These are phyloP conservation scores for Arabis hirsuta DNA, from an alignment of 345 rosid species.

Conservation along the genomic window DNA sequence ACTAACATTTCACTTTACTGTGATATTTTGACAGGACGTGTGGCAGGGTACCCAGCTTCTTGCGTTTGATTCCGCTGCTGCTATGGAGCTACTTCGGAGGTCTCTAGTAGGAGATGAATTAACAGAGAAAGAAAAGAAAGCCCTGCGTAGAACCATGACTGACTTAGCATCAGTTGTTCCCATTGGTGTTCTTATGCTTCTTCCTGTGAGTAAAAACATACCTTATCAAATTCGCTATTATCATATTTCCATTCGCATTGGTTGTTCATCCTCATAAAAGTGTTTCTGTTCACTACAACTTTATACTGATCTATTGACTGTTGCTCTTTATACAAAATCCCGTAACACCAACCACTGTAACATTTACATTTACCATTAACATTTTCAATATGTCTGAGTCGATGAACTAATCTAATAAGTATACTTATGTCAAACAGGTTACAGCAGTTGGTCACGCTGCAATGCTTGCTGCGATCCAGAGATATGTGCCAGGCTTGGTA, in stretches of 20 bases:
- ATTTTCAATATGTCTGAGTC: constrained; percentile 7
- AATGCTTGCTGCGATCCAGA: constrained; percentile 93
- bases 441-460: constrained; percentile 99
- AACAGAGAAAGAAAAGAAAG: constrained; percentile 84
- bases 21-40: constrained; percentile 66
- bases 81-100: constrained; percentile 75
- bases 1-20: constrained; percentile 11
- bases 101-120: constrained; percentile 82
- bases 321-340: constrained; percentile 13
- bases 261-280: constrained; percentile 1
- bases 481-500: constrained; percentile 88
- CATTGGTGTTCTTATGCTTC: constrained; percentile 92
- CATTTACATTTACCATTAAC: constrained; percentile 10
- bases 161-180: constrained; percentile 95
- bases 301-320: constrained; percentile 1
- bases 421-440: constrained; percentile 54
- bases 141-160: constrained; percentile 77
- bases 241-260: background rate
- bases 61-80: constrained; percentile 87
- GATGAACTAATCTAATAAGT: constrained; percentile 20
- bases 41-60: constrained; percentile 98
- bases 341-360: background rate
- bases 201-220: constrained; percentile 70
- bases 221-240: background rate
- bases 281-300: constrained; percentile 7